phyloP scores from a whole-genome alignment of 2,329 filamentous ascomycete species.

The Drechmeria coniospora region DNA sequence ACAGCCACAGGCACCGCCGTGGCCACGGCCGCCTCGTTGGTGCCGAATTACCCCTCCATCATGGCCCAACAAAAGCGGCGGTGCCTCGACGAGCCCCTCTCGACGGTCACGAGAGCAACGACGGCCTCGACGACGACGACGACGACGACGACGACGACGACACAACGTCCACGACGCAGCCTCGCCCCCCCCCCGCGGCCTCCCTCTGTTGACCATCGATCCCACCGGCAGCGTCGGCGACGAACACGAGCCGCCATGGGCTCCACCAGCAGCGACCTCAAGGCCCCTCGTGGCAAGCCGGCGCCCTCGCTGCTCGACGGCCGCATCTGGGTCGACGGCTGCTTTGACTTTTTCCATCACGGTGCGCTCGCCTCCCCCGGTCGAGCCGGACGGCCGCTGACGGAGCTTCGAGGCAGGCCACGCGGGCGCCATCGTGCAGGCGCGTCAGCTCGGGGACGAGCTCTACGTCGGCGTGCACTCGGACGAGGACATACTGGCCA shows the following conservation, averaged over 20 bases:
- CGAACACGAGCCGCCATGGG: slow-evolving; percentile 1
- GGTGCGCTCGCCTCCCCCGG: slow-evolving; percentile 34
- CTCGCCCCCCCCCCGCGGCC: not conserved
- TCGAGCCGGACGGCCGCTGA: no score
- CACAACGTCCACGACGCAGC: not conserved
- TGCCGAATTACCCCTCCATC: not conserved
- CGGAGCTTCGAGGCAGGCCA: no score
- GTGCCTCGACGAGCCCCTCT: not conserved
- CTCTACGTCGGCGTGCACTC: slow-evolving; percentile 89
- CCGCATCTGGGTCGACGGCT: slow-evolving; percentile 95
- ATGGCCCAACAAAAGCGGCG: not conserved
- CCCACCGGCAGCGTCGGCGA: slow-evolving; percentile 10
- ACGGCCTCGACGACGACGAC: not conserved
- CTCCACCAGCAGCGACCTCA: slow-evolving; percentile 12
- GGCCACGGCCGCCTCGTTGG: no score
- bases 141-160: not conserved
- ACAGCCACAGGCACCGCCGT: no score
- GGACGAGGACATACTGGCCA: slow-evolving; percentile 86
- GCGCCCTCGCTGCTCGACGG: slow-evolving; percentile 44
- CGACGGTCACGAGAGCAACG: not conserved
- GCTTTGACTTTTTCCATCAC: slow-evolving; percentile 98
- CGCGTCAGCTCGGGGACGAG: slow-evolving; percentile 76
- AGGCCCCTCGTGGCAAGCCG: slow-evolving; percentile 21
- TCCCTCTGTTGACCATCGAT: not conserved
- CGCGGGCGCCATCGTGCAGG: slow-evolving; percentile 92